Evolutionary conservation across 192 early-diverging fungal species (phyloP), one percentile per base, ranked within the genome.

Genomic region (Obelidium mucronatum): DNA sequence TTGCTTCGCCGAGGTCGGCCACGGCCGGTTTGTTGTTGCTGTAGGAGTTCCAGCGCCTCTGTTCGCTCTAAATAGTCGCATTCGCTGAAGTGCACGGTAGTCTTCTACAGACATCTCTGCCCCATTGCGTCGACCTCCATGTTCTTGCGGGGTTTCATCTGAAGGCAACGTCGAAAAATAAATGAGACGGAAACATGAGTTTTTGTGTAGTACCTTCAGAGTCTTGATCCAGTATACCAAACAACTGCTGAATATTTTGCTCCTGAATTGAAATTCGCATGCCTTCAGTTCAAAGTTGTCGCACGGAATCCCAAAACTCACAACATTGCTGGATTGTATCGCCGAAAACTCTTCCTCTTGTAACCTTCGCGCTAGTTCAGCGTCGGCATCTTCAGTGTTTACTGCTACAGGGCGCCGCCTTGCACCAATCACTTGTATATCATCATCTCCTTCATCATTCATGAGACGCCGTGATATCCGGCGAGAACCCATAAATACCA

Each of bases 291-390:
- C 8, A 15, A 48, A 48, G 19, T 19, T 0, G 44, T 6, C 44
- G 44, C n/a, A n/a, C n/a, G n/a, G n/a, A n/a, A n/a, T n/a, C n/a
- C n/a, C n/a, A 52, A n/a, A 28, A 30, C 22, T 64, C 26, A 64
- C 69, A 6, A 72, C 22, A 36, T 72, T 72, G 8, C 8, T 28
- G 5, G 69, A 59, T 37, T 72, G 69, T 24, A 72, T 8, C 11
- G 34, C 69, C 15, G 30, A 11, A 30, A 58, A 72, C 30, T 72
- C 69, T 58, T 72, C 53, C 24, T 55, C 69, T 58, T 72, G 69
- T 30, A 72, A 31, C 35, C 69, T 54, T n/a, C 56, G 51, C 1
- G 69, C 69, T 4, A 72, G 39, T 36, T 22, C 55, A 0, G 22
- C 36, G 24, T 72, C 69, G 8, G 52, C 8, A 72, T 72, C 69